Evolutionary conservation across 805 yeast species (phyloP).

Genomic region (Suhomyces faveliae): DNA sequence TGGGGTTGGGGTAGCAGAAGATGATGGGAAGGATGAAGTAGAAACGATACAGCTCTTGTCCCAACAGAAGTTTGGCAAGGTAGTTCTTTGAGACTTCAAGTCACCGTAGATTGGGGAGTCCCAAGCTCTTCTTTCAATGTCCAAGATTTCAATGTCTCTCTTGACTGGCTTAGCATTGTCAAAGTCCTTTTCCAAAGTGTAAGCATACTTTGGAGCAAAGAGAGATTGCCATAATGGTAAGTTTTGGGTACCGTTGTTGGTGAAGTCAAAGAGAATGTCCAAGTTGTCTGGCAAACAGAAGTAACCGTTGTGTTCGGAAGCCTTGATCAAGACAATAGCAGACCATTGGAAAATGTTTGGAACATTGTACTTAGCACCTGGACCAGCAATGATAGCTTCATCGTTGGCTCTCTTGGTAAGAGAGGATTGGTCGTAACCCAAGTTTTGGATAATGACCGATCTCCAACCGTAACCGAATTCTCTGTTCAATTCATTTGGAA

Average conservation of each 20-base stretch:
- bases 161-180: constrained; percentile 6
- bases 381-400: constrained; percentile 12
- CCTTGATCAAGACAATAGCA: constrained; percentile 16
- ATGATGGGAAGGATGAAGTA: constrained; percentile 6
- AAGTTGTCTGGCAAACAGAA: constrained; percentile 18
- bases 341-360: constrained; percentile 18
- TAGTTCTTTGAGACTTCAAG: constrained; percentile 9
- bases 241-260: constrained; percentile 5
- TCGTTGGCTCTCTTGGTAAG: constrained; percentile 6
- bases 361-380: constrained; percentile 6
- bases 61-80: constrained; percentile 20
- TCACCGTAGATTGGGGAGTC: constrained; percentile 8
- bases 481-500: constrained; percentile 12
- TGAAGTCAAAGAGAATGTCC: constrained; percentile 15
- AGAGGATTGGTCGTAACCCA: constrained; percentile 11
- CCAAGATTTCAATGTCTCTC: constrained; percentile 7
- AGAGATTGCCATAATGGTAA: constrained; percentile 9
- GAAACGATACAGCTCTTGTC: constrained; percentile 9
- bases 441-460: constrained; percentile 9
- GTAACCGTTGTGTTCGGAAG: constrained; percentile 11
- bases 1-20: constrained; percentile 7
- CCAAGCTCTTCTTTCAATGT: constrained; percentile 6
- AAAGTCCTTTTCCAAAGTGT: constrained; percentile 9
- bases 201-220: constrained; percentile 11
- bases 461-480: constrained; percentile 9